A percentile compares a stretch with the other conserved stretches of the same genome.
Conservation (phyloP, 225 moss, liverwort and hornwort species). For the Antitrichia curtipendula region DNA sequence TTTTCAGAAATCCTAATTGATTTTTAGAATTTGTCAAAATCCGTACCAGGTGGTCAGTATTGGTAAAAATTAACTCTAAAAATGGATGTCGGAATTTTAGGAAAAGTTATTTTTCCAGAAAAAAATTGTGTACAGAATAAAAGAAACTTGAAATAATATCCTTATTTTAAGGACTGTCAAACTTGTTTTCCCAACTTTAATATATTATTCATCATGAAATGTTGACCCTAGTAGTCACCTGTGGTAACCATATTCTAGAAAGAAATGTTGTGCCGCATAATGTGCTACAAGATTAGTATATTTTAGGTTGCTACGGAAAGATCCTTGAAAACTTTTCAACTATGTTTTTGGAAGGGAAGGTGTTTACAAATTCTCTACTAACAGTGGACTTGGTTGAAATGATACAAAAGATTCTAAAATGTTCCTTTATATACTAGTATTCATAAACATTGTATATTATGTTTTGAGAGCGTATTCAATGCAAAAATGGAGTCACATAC, state of each 20-base stretch:
- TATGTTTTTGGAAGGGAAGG: neutral
- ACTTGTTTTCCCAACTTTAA: neutral
- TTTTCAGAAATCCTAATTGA: neutral
- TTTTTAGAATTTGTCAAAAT: neutral
- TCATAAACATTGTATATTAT: neutral
- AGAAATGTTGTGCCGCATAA: neutral
- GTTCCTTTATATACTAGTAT: rapidly evolving
- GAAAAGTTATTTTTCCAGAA: neutral
- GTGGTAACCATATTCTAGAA: neutral
- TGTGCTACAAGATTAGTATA: neutral
- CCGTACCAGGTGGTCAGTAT: neutral
- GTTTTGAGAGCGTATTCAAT: neutral
- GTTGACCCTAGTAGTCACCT: neutral
- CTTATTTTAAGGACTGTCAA: neutral
- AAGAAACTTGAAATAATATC: neutral
- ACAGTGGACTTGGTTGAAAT: neutral
- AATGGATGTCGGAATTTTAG: neutral
- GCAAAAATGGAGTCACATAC: neutral
- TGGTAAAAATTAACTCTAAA: neutral
- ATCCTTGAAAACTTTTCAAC: neutral
- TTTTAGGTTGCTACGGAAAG: neutral
- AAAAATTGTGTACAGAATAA: neutral
- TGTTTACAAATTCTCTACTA: neutral
- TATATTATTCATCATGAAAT: neutral
- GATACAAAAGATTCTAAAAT: neutral